Evolutionary conservation across 2,329 filamentous ascomycete genomes (phyloP).

Genomic region (Colletotrichum sp.): DNA sequence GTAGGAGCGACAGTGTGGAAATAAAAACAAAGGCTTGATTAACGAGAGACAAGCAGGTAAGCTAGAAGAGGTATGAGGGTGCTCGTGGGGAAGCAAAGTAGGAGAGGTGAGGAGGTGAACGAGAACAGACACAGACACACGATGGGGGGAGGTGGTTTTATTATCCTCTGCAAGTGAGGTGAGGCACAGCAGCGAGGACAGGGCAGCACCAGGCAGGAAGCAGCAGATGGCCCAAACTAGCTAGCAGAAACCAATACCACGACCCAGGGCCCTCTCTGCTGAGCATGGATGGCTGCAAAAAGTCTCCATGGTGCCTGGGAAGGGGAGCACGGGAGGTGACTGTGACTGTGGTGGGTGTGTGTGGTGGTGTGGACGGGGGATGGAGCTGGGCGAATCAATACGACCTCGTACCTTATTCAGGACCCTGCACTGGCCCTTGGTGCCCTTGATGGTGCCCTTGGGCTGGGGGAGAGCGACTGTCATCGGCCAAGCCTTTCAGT

Average conservation of each 20-base stretch:
- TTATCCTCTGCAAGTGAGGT: constrained; percentile 1
- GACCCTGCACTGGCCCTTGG: constrained; percentile 11
- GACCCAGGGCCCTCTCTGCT: not conserved
- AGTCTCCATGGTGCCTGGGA: not conserved
- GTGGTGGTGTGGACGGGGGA: not conserved
- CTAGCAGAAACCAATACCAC: not conserved
- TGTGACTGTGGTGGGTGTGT: not conserved
- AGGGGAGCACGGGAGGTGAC: not conserved
- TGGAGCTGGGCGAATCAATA: constrained; percentile 19
- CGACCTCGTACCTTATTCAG: constrained; percentile 21
- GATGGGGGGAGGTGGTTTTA: constrained; percentile 17
- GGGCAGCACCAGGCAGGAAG: not conserved
- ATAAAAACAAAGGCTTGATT: constrained; percentile 16
- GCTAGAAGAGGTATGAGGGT: constrained; percentile 3
- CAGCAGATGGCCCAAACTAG: not conserved
- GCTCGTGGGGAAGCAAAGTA: constrained; percentile 8
- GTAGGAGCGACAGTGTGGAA: constrained; percentile 12
- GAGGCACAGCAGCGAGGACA: constrained; percentile 9
- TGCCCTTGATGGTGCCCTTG: not conserved
- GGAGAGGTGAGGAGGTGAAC: constrained; percentile 4
- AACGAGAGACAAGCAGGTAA: constrained; percentile 19
- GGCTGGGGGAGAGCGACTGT: not conserved
- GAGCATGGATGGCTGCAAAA: not conserved
- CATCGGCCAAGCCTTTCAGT: constrained; percentile 14
- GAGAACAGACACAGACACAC: not conserved